Base-by-base conservation (phyloP, 1,284 basidiomycete species). In the Rhizoctonia solani region DNA sequence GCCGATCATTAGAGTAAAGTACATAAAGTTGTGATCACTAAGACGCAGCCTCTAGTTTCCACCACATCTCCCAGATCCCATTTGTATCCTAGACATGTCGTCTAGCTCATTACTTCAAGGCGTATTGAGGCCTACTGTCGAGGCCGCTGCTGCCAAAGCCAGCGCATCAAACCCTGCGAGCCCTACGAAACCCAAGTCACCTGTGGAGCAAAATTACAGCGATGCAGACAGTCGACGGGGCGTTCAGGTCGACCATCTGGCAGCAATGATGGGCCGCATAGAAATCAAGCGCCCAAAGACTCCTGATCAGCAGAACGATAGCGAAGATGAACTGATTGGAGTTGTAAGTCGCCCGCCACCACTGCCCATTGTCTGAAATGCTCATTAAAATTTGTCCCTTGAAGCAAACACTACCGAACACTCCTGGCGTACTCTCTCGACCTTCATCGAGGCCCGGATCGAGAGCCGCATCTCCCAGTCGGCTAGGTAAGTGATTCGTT, bases 301-400 rank as follows among this genome's bases (percentile, higher is more conserved):
- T n/a, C 50, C 66, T 5, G 75, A 76, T 65, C 79, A 80, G 54
- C 44, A 49, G 46, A 79, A 76, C 54, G 82, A 83, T 73, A 85
- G 84, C 19, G 83, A 91, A 71, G 86, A 92, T 71, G 89, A 91
- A 74, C 80, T 88, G 68, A 84, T 92, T 72, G 86, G 85, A 73
- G 89, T 92, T 50, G 88, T 91, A 74, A 69, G 88, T 83, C 9
- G 25, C 47, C 16, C 34, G 25, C 37, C 23, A 53, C 30, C 23
- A 66, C 68, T 23, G n/a, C 27, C 27, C 29, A 54, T 44, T 29
- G 37, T 58, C 32, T 11, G 11, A 34, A 34, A 37, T 37, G 16
- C 54, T 59, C 9, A 44, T 21, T 27, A 27, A 23, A 29, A 21
- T 32, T 29, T 44, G 25, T 21, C 13, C 4, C 32, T 16, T 44